A percentile compares a stretch with the other conserved stretches of the same genome.
Evolutionary conservation across 768 basidiomycete species (phyloP).

Genomic region (Austroboletus eburneus): DNA sequence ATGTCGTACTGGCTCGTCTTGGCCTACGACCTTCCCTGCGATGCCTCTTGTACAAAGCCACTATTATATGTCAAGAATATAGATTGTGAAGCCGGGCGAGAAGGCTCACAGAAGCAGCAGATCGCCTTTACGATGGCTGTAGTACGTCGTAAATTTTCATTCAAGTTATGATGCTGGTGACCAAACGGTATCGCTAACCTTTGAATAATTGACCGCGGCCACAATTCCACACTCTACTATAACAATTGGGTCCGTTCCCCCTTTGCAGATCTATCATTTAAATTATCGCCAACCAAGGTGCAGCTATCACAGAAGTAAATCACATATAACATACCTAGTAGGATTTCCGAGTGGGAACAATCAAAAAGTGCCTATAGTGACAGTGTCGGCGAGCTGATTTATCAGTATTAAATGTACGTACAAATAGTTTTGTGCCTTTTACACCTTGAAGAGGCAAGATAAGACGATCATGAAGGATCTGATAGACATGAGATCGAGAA

Average conservation of each 20-base stretch:
- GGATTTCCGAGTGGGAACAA: conserved; percentile 28
- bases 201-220: conserved; percentile 15
- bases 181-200: neutral
- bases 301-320: neutral
- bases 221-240: conserved; percentile 14
- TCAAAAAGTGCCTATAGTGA: conserved; percentile 24
- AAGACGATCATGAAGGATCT: conserved; percentile 21
- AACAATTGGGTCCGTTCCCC: conserved; percentile 8
- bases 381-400: neutral
- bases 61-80: conserved; percentile 1
- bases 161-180: neutral
- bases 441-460: conserved; percentile 15
- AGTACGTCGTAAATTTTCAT: neutral
- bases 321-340: conserved; percentile 16
- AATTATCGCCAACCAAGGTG: neutral
- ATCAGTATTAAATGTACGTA: neutral
- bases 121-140: conserved; percentile 9
- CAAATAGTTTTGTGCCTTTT: conserved; percentile 21
- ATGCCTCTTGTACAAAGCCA: conserved; percentile 4
- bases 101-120: conserved; percentile 9
- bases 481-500: neutral
- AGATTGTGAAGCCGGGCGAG: neutral
- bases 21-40: neutral
- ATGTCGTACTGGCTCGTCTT: conserved; percentile 7
- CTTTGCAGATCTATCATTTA: conserved; percentile 18